Percentiles rank a stretch among this genome's conserved stretches.
phyloP scores from a whole-genome alignment of 164 flowering plant genomes.

The Vitis amurensis region DNA sequence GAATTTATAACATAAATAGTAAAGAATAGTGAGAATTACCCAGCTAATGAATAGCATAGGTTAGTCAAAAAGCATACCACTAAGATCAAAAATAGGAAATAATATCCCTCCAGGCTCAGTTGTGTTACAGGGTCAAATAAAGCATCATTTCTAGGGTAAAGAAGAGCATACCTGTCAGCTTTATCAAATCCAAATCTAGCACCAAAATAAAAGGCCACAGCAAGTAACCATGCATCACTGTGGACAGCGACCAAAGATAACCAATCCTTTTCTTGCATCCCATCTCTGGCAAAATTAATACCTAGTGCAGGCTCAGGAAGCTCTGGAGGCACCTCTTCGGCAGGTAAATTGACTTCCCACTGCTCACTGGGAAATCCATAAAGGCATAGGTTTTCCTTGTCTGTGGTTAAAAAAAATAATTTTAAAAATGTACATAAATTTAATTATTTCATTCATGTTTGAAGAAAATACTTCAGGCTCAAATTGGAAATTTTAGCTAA shows the following conservation, averaged over 20 bases:
- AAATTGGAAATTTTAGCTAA: background rate
- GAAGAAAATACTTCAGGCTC: background rate
- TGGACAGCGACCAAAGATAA: constrained; percentile 47
- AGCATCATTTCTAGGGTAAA: background rate
- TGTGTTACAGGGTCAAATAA: background rate
- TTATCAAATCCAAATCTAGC: constrained; percentile 49
- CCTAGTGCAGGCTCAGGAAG: constrained; percentile 60
- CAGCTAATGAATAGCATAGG: too few relatives aligned
- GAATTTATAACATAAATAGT: background rate
- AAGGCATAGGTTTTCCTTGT: constrained; percentile 52
- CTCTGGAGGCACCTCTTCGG: constrained; percentile 56
- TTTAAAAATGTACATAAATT: background rate
- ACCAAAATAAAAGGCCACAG: constrained; percentile 53
- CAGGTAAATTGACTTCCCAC: constrained; percentile 58
- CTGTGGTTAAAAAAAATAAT: constrained; percentile 17
- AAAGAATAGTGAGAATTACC: too few relatives aligned
- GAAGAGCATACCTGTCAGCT: constrained; percentile 38
- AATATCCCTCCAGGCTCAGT: background rate
- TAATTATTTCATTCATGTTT: background rate
- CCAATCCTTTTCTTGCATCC: constrained; percentile 52
- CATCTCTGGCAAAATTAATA: constrained; percentile 57
- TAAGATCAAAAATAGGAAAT: too few relatives aligned
- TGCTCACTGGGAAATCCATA: constrained; percentile 48
- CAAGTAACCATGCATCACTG: constrained; percentile 56
- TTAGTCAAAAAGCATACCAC: too few relatives aligned